Evolutionary conservation across 495 filamentous ascomycete species (phyloP).

Genomic region (Penicillium cinerascens): DNA sequence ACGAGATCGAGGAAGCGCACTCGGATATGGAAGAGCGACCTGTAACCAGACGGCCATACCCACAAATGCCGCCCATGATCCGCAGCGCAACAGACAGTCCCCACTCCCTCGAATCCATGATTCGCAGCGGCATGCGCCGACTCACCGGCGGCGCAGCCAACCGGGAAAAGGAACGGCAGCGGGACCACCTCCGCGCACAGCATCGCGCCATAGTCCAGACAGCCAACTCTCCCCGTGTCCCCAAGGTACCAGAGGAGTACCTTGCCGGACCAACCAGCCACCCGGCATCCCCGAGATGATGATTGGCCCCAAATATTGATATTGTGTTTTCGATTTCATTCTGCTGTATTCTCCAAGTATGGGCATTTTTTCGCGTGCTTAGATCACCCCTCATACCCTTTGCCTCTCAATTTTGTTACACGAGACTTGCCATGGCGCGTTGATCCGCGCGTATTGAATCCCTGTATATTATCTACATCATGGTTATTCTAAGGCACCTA

Average conservation of each 20-base stretch:
- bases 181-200: conserved; percentile 55
- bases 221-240: conserved; percentile 54
- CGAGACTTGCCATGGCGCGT: neutral
- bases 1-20: conserved; percentile 47
- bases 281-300: conserved; percentile 37
- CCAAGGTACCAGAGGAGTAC: conserved; percentile 60
- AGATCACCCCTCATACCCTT: conserved; percentile 17
- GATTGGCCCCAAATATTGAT: neutral
- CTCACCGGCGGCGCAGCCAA: conserved; percentile 58
- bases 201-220: conserved; percentile 42
- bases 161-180: conserved; percentile 58
- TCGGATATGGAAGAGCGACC: conserved; percentile 47
- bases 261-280: conserved; percentile 39
- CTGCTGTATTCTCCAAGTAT: conserved; percentile 3
- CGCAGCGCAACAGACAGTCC: conserved; percentile 48
- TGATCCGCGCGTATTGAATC: conserved; percentile 1
- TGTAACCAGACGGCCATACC: conserved; percentile 47
- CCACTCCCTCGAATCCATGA: conserved; percentile 66
- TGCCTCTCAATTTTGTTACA: neutral
- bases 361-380: conserved; percentile 26
- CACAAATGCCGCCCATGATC: conserved; percentile 44
- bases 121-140: conserved; percentile 62
- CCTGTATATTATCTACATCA: conserved; percentile 19
- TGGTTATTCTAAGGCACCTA: neutral
- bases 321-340: conserved; percentile 1